These are phyloP conservation scores for Actinomucor elegans DNA, from an alignment of 371 early-diverging fungal species.

Conservation along the genomic window DNA sequence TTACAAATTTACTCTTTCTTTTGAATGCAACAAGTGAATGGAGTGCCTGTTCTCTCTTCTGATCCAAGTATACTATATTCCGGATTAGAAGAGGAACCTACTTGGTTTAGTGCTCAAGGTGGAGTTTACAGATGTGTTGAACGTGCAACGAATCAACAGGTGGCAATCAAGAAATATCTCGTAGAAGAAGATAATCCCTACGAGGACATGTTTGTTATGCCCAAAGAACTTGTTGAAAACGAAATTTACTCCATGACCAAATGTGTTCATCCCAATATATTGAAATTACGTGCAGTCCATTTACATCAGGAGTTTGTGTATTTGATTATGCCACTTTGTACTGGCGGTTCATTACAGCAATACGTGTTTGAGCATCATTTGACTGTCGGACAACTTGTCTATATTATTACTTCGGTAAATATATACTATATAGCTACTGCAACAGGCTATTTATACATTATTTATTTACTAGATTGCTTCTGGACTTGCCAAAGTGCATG, in stretches of 20 bases:
- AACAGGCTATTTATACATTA: background rate
- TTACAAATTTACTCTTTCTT: background rate
- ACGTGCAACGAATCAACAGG: conserved; percentile 22
- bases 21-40: conserved; percentile 51
- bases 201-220: conserved; percentile 51
- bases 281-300: conserved; percentile 41
- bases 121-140: conserved; percentile 46
- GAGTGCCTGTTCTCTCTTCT: conserved; percentile 42
- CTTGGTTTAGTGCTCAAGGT: conserved; percentile 55
- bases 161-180: conserved; percentile 52
- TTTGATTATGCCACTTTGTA: conserved; percentile 49
- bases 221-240: conserved; percentile 51
- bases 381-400: conserved; percentile 45
- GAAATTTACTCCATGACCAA: conserved; percentile 56
- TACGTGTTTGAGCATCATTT: conserved; percentile 51
- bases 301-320: conserved; percentile 53
- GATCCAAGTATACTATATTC: conserved; percentile 39
- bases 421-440: background rate
- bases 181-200: conserved; percentile 42
- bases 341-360: conserved; percentile 50
- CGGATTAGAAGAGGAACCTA: conserved; percentile 45
- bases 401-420: conserved; percentile 43
- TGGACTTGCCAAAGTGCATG: conserved; percentile 46
- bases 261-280: conserved; percentile 46
- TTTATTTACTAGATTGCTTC: conserved; percentile 37